phyloP scores from a whole-genome alignment of 2,329 filamentous ascomycete genomes.

The Periconia macrospinosa region DNA sequence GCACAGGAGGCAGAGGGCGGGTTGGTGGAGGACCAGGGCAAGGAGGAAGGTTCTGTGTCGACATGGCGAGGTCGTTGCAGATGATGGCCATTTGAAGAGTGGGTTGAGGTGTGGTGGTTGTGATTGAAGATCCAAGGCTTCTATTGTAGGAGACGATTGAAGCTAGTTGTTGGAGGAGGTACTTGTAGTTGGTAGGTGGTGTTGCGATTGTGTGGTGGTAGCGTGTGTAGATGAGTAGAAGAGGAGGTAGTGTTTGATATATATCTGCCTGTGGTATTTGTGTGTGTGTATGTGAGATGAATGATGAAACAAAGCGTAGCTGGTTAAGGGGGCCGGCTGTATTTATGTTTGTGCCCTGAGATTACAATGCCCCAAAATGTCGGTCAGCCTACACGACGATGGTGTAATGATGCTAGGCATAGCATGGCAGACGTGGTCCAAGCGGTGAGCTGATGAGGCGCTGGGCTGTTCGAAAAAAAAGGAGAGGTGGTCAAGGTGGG shows the following conservation, averaged over 20 bases:
- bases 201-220: constrained; percentile 10
- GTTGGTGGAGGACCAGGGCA: constrained; percentile 53
- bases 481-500: constrained; percentile 33
- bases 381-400: constrained; percentile 46
- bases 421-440: constrained; percentile 38
- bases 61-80: constrained; percentile 44
- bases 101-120: constrained; percentile 4
- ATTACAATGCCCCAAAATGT: constrained; percentile 41
- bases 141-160: constrained; percentile 9
- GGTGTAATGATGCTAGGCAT: constrained; percentile 44
- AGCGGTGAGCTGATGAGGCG: constrained; percentile 44
- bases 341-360: constrained; percentile 44
- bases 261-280: constrained; percentile 3
- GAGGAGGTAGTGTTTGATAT: constrained; percentile 8
- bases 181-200: neutral
- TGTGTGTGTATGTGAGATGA: constrained; percentile 15
- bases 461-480: constrained; percentile 43
- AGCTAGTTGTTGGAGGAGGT: neutral
- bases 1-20: constrained; percentile 50
- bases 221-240: constrained; percentile 1
- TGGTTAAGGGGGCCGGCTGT: constrained; percentile 33
- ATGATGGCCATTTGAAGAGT: constrained; percentile 30
- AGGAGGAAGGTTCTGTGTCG: constrained; percentile 48
- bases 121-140: too few relatives aligned
- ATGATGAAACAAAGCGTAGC: constrained; percentile 38